Evolutionary conservation across 768 basidiomycete species (phyloP), one percentile per base, ranked within the genome.

Genomic region (Mycena albidolilacea): DNA sequence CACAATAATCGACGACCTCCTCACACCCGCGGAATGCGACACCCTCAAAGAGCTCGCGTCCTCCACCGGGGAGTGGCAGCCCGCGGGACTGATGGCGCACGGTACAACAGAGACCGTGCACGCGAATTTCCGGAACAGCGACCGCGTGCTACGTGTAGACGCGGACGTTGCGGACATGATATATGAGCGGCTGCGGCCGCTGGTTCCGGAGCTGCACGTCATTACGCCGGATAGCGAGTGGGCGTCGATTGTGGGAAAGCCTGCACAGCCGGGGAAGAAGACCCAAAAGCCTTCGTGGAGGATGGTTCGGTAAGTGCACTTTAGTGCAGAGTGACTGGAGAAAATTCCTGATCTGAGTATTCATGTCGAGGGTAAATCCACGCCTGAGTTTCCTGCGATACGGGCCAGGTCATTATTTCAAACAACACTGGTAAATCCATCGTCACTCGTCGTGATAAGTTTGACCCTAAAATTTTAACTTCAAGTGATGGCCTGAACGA

Each of bases 311-410:
- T 85, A 65, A 44, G 80, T 39, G 30, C 30, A 30, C 30, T 30
- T 30, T 30, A 30, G 30, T 30, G 30, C 30, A 30, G 30, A 30
- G 30, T 30, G 30, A 30, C 3, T 30, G 4, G 30, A 3, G 30
- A 30, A 30, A 30, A 30, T 30, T 30, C 30, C 30, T 43, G 37
- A 15, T 38, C 37, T 11, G 54, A 46, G 38, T 9, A 30, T 35
- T 21, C 52, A 52, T n/a, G 30, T 10, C 21, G 35, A 87, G 86
- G 4, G 59, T 87, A 11, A 86, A 88, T 70, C 76, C 85, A 12
- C 82, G 85, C 3, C 80, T 87, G 14, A 85, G 84, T 54, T 86
- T 87, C 72, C 76, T 87, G 21, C 81, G 84, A 43, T 87, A 86
- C 70, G 85, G 84, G 2, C 82, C 85, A 0, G 85, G 85, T 1